Evolutionary conservation across 2,329 filamentous ascomycete genomes (phyloP), one percentile per base, ranked within the genome.

Genomic region (Ascochyta clinopodiicola): DNA sequence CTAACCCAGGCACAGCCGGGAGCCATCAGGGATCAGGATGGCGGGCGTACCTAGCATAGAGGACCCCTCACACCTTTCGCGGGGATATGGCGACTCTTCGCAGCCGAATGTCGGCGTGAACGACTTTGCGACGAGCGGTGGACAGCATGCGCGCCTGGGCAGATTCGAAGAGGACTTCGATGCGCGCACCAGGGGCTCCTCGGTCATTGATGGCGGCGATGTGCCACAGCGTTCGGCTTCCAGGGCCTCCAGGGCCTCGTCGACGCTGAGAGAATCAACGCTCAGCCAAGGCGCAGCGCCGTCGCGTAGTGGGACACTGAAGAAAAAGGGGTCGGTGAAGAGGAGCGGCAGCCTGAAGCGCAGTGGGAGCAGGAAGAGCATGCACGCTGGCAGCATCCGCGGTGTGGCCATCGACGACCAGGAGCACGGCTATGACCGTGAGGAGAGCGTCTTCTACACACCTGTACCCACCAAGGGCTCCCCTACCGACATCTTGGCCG

Each of bases 401-500:
- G 96, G 92, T 68, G 81, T 96, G 53, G 86, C 84, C 24, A 78
- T 92, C 52, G 90, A 91, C 56, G 87, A 90, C 56, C 84, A 79
- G 5, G 88, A 92, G 59, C 88, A 91, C 57, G 83, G 85, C 57
- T 63, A 63, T 19, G 63, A 68, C 13, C 85, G 88, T 56, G 87
- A 91, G 71, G 89, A 93, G 72, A 97, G 90, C 76, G 91, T 89
- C 38, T 97, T 97, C 73, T 88, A 88, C 74, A 92, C 92, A 44
- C 95, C 95, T 1, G 89, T 99, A 31, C 95, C 93, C 3, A 97
- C 91, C 5, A 86, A 85, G 17, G 91, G 92, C 4, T 92, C 88
- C 47, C 95, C 95, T 2, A 98, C 95, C 1, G 94, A 98, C 55
- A 83, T 90, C 45, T 82, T 99, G 27, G 90, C 92, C 38, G 91